Percentiles rank a stretch among this genome's conserved stretches.
Evolutionary conservation across 2,329 filamentous ascomycete genomes (phyloP).

Genomic region (Blastomyces silverae): DNA sequence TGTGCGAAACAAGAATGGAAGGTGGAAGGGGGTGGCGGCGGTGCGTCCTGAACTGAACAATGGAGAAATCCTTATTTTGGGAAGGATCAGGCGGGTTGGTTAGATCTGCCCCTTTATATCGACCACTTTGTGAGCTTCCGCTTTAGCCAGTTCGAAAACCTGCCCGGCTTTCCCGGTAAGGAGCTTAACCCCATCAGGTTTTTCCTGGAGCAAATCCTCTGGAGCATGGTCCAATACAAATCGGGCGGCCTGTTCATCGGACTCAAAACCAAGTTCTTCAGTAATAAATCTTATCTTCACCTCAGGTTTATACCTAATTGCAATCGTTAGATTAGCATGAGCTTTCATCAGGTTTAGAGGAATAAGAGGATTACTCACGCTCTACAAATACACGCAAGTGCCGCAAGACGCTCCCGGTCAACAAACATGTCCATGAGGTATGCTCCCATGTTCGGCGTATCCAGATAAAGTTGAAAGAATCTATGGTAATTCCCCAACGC

Average conservation of each 20-base stretch:
- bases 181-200: slow-evolving; percentile 65
- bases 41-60: background rate
- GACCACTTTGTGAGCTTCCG: slow-evolving; percentile 72
- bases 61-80: background rate
- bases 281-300: slow-evolving; percentile 86
- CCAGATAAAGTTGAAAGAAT: slow-evolving; percentile 93
- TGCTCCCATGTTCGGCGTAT: slow-evolving; percentile 92
- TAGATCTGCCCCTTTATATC: slow-evolving; percentile 94
- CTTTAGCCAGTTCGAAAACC: slow-evolving; percentile 67
- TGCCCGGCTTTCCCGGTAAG: slow-evolving; percentile 64
- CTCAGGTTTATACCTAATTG: slow-evolving; percentile 77
- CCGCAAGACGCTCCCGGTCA: slow-evolving; percentile 81
- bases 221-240: slow-evolving; percentile 80
- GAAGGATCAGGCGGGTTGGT: slow-evolving; percentile 17
- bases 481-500: slow-evolving; percentile 94
- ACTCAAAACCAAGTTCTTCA: slow-evolving; percentile 92
- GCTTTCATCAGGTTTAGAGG: background rate
- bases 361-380: slow-evolving; percentile 58
- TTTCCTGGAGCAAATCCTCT: slow-evolving; percentile 69
- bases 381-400: slow-evolving; percentile 87
- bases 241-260: slow-evolving; percentile 79
- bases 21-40: background rate
- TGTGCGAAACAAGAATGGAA: slow-evolving; percentile 1
- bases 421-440: slow-evolving; percentile 99
- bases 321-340: slow-evolving; percentile 42